Base-by-base conservation (phyloP, 2,329 filamentous ascomycete genomes). In the Emergomyces pasteurianus region DNA sequence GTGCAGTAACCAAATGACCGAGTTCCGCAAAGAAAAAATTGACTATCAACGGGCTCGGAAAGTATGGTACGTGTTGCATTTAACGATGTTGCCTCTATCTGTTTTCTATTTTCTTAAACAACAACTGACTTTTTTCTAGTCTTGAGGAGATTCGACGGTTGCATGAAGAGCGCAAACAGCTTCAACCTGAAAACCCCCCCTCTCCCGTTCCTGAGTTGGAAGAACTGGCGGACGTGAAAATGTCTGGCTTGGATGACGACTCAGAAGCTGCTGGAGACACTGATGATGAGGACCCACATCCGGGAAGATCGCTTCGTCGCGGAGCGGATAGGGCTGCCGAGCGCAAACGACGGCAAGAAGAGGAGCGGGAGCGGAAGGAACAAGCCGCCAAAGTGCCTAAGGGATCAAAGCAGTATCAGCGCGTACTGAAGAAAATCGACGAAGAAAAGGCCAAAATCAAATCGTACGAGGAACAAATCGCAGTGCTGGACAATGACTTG, bases 21-120 rank as follows among this genome's bases (percentile, higher is more conserved):
- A 86, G 60, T 90, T 95, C 70, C 86, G 94, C 57, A 99, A 99
- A 74, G 89, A 95, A 71, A 96, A 96, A 77, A 96, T 96, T 63
- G 90, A 95, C 65, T 88, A 86, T 75, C 92, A 97, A 75, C 84
- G 91, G 65, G 84, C 88, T 67, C 86, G 88, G 65, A 87, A 86
- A 72, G 75, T 78, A 66, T 74, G 79, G 78, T 83, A 77, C 75
- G 81, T 79, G 12, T 16, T 36, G 56, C 42, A 21, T 23, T 40
- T n/a, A n/a, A n/a, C n/a, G n/a, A 10, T 1, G 9, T 40, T 1
- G 34, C 14, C 36, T 58, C 3, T 42, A 34, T 21, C 38, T 52
- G 40, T 36, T 40, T 10, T 62, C 42, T 54, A 12, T 4, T 8
- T 34, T n/a, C n/a, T n/a, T 23, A 28, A 55, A 54, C 58, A 23